Evolutionary conservation across 176 grass and related monocot genomes (phyloP).

Genomic region (Oryza australiensis): DNA sequence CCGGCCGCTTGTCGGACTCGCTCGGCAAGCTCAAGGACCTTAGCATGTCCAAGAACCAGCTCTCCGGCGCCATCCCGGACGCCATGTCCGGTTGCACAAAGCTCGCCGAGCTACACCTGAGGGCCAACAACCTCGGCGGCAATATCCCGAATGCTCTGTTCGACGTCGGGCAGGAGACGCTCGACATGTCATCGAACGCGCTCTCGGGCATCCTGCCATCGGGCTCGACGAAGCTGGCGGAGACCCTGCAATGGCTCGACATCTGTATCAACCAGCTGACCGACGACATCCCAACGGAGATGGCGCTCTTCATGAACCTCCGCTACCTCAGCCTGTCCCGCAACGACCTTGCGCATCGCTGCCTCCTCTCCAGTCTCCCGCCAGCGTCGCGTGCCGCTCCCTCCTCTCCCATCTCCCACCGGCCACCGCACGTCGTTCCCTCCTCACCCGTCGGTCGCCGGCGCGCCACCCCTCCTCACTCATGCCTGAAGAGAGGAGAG

Average conservation of each 20-base stretch:
- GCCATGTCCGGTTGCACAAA: constrained; percentile 55
- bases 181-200: constrained; percentile 82
- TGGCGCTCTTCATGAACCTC: too few relatives aligned
- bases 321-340: constrained; percentile 79
- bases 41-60: constrained; percentile 59
- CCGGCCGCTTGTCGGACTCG: constrained; percentile 59
- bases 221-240: constrained; percentile 51
- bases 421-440: too few relatives aligned
- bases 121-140: constrained; percentile 55
- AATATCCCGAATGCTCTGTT: constrained; percentile 71
- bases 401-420: too few relatives aligned
- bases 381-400: too few relatives aligned
- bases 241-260: constrained; percentile 73
- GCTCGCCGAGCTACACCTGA: constrained; percentile 66
- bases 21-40: constrained; percentile 78
- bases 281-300: constrained; percentile 68
- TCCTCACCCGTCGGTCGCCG: too few relatives aligned
- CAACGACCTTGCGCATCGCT: constrained; percentile 74
- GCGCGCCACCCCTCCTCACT: too few relatives aligned
- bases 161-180: constrained; percentile 64
- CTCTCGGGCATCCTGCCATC: constrained; percentile 59
- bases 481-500: too few relatives aligned
- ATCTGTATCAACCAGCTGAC: constrained; percentile 65
- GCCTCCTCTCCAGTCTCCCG: too few relatives aligned
- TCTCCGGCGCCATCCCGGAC: constrained; percentile 55